Conservation (phyloP, 2,329 filamentous ascomycete genomes). For the Fusarium azukiicola region DNA sequence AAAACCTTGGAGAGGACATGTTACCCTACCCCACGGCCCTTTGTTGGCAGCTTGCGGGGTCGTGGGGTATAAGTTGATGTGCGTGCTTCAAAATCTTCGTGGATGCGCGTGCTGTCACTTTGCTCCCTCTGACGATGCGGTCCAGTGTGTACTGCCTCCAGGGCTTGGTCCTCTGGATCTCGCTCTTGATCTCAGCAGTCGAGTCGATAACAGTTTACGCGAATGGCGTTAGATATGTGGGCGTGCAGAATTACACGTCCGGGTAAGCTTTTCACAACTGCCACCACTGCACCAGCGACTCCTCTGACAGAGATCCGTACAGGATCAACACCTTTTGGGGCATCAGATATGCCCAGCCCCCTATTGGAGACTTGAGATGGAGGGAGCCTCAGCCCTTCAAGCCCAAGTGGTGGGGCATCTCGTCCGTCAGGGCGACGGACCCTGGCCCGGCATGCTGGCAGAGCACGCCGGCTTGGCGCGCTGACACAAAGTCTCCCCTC, state of each 20-base stretch:
- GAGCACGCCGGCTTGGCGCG: background rate
- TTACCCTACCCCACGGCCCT: background rate
- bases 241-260: constrained; percentile 11
- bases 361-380: constrained; percentile 19
- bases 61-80: constrained; percentile 11
- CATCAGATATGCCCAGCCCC: constrained; percentile 25
- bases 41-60: constrained; percentile 8
- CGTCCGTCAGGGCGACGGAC: background rate
- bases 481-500: background rate
- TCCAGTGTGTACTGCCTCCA: background rate
- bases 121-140: background rate
- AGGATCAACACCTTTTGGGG: constrained; percentile 21
- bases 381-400: constrained; percentile 9
- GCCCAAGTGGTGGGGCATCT: background rate
- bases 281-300: background rate
- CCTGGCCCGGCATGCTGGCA: constrained; percentile 19
- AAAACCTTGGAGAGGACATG: background rate
- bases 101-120: background rate
- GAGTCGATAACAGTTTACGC: constrained; percentile 4
- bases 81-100: background rate
- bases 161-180: constrained; percentile 12
- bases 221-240: constrained; percentile 5
- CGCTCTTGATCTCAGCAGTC: background rate
- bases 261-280: background rate
- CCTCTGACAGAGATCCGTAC: background rate